Conservation (phyloP, 306 rosid genomes). For the Acacia crassicarpa region DNA sequence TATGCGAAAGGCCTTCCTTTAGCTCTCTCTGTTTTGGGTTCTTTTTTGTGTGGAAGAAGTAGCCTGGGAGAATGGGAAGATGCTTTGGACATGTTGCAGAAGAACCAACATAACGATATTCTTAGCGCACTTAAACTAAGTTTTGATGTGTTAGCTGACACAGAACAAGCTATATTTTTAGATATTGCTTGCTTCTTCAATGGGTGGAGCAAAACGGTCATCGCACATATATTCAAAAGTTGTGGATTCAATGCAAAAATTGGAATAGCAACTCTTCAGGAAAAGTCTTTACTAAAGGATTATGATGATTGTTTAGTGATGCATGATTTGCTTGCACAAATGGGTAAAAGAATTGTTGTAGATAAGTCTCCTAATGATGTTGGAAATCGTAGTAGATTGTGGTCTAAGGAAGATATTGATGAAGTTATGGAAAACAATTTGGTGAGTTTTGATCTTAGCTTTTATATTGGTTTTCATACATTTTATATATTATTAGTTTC, state of each 20-base stretch:
- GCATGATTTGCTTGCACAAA: conserved; percentile 35
- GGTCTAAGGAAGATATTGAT: not conserved
- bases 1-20: not conserved
- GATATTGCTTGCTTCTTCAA: not conserved
- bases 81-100: not conserved
- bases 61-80: not conserved
- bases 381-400: not conserved
- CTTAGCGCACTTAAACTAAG: not conserved
- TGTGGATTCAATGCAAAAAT: not conserved
- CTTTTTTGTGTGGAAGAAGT: not conserved
- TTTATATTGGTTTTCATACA: not conserved
- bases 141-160: not conserved
- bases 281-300: not conserved
- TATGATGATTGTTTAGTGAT: not conserved
- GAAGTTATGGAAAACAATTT: not conserved
- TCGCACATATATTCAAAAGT: not conserved
- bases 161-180: not conserved
- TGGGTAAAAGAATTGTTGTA: not conserved
- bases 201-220: not conserved
- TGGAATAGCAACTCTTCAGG: not conserved
- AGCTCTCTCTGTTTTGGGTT: not conserved
- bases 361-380: not conserved
- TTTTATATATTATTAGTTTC: too few species aligned
- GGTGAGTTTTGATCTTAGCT: not conserved
- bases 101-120: not conserved